These are phyloP conservation scores for Corymbia citriodora DNA, from an alignment of 441 rosid genomes.

Conservation along the genomic window DNA sequence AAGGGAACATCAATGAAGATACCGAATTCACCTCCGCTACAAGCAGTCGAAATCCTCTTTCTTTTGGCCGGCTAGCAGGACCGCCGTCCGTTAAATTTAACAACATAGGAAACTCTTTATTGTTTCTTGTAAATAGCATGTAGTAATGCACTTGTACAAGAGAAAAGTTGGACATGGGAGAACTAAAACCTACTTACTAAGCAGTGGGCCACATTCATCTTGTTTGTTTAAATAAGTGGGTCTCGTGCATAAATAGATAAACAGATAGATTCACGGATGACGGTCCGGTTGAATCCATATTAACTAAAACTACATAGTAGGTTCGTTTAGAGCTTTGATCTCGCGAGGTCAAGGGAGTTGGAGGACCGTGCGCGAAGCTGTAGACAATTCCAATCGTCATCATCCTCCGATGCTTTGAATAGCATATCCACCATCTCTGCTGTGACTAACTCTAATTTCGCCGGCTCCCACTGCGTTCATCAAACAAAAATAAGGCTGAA, in stretches of 20 bases:
- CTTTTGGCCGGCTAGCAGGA: no score
- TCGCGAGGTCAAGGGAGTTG: neutral
- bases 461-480: neutral
- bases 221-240: neutral
- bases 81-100: no score
- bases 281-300: neutral
- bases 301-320: neutral
- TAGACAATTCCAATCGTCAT: neutral
- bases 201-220: no score
- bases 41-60: no score
- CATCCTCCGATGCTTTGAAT: neutral
- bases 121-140: neutral
- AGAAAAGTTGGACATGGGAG: neutral
- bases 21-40: no score
- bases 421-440: neutral
- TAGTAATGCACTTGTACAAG: neutral
- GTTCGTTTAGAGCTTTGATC: neutral
- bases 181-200: no score
- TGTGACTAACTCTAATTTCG: neutral
- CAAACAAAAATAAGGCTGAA: neutral
- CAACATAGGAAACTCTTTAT: neutral
- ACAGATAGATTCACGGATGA: neutral
- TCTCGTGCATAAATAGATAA: neutral
- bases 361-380: neutral
- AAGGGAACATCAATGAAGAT: no score